Percentiles rank a stretch among this genome's conserved stretches.
Conservation (phyloP, 176 grass and related monocot genomes). For the Tillandsia fasciculata region DNA sequence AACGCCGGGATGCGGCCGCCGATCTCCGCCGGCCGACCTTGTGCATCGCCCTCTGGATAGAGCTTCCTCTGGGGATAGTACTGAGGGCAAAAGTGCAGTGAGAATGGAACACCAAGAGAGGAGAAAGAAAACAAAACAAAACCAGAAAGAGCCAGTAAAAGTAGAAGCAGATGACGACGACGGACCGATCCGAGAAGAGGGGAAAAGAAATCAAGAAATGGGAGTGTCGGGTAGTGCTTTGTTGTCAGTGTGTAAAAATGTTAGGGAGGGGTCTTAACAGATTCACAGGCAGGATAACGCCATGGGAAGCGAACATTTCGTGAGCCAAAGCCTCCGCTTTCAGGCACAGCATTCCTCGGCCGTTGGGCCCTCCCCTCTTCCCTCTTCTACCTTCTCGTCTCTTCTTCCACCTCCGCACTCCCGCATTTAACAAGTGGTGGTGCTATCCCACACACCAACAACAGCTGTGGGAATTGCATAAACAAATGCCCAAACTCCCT, state of each 20-base stretch:
- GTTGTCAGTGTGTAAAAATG: not conserved
- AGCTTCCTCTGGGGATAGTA: conserved; percentile 40
- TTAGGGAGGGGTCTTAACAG: conserved; percentile 3
- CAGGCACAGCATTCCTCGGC: conserved; percentile 36
- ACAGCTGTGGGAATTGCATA: too few relatives aligned
- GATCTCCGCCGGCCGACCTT: conserved; percentile 29
- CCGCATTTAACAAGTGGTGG: too few relatives aligned
- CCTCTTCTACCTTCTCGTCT: conserved; percentile 2
- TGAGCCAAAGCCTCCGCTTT: conserved; percentile 29
- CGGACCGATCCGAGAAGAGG: too few relatives aligned
- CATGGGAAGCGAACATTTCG: conserved; percentile 43
- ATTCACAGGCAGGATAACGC: conserved; percentile 23
- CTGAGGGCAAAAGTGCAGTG: too few relatives aligned
- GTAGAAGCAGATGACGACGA: too few relatives aligned
- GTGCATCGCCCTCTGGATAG: conserved; percentile 62
- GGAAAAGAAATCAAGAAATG: too few relatives aligned
- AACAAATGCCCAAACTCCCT: too few relatives aligned
- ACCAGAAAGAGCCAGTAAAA: not conserved
- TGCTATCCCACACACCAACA: too few relatives aligned
- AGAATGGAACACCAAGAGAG: not conserved
- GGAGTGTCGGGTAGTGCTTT: too few relatives aligned
- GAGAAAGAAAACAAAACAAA: not conserved
- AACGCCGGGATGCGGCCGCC: conserved; percentile 7
- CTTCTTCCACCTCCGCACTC: not conserved
- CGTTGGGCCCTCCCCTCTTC: not conserved